Evolutionary conservation across 495 filamentous ascomycete genomes (phyloP).

Genomic region (Hypoxylon cercidicola): DNA sequence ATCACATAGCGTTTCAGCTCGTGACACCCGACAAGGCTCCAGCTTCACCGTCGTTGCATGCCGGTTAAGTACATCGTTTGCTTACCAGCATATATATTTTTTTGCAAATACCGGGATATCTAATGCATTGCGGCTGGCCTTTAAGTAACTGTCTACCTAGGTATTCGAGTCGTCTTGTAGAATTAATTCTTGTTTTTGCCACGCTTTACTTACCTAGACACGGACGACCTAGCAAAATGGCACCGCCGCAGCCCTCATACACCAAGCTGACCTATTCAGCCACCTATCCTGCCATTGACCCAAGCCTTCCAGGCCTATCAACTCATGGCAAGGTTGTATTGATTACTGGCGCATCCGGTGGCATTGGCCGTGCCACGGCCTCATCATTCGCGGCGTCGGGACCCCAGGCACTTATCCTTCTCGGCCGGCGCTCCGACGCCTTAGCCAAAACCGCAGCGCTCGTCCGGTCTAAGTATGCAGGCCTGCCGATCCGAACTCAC

Average conservation of each 20-base stretch:
- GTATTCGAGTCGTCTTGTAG: no score
- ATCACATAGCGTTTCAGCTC: no score
- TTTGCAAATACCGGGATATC: no score
- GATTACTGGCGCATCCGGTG: conserved; percentile 58
- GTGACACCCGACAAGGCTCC: no score
- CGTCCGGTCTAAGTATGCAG: not conserved
- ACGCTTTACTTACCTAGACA: no score
- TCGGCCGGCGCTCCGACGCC: conserved; percentile 14
- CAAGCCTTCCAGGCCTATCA: conserved; percentile 16
- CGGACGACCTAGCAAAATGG: no score
- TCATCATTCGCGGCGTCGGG: conserved; percentile 55
- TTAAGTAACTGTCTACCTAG: no score
- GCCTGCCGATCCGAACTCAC: not conserved
- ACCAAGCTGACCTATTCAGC: conserved; percentile 38
- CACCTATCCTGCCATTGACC: conserved; percentile 54
- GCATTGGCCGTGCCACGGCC: conserved; percentile 55
- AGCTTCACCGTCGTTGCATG: no score
- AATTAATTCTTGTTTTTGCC: no score
- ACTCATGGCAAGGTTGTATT: conserved; percentile 51
- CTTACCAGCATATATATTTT: no score
- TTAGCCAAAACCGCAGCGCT: conserved; percentile 1
- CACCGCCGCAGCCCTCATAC: conserved; percentile 7
- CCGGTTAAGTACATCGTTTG: no score
- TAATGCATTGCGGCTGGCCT: no score
- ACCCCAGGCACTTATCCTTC: conserved; percentile 6